Conservation (phyloP, 2,329 filamentous ascomycete species). For the Orbilia oligospora region DNA sequence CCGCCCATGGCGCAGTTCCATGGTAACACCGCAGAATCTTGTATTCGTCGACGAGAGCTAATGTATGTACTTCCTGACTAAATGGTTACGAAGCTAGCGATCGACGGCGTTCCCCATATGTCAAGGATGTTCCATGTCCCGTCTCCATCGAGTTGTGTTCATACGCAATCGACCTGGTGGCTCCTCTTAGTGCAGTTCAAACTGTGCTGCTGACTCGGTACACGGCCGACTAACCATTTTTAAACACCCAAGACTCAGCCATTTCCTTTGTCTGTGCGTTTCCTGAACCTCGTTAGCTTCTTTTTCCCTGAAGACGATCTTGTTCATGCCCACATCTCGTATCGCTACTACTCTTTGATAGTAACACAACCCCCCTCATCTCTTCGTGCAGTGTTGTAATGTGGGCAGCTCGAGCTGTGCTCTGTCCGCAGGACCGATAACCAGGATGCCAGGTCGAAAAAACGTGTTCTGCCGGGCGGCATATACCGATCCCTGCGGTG, state of each 20-base stretch:
- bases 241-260: constrained; percentile 31
- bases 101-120: constrained; percentile 50
- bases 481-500: constrained; percentile 52
- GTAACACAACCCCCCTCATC: constrained; percentile 11
- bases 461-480: constrained; percentile 53
- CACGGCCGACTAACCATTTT: constrained; percentile 21
- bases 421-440: constrained; percentile 40
- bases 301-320: constrained; percentile 10
- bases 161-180: constrained; percentile 45
- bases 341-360: constrained; percentile 8
- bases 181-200: constrained; percentile 19
- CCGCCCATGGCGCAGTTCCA: constrained; percentile 22
- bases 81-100: constrained; percentile 50
- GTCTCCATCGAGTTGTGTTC: constrained; percentile 17
- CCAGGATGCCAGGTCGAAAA: constrained; percentile 38
- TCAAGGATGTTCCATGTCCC: constrained; percentile 34
- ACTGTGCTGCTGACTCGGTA: constrained; percentile 39
- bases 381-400: constrained; percentile 18
- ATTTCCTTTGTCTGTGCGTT: constrained; percentile 40
- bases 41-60: constrained; percentile 19
- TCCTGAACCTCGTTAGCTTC: constrained; percentile 22
- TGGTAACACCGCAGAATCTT: constrained; percentile 43
- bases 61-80: constrained; percentile 40
- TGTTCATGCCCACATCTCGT: constrained; percentile 10
- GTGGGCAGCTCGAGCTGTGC: constrained; percentile 33